These are phyloP conservation scores for Xylona heveae DNA, from an alignment of 495 filamentous ascomycete genomes.

Conservation along the genomic window DNA sequence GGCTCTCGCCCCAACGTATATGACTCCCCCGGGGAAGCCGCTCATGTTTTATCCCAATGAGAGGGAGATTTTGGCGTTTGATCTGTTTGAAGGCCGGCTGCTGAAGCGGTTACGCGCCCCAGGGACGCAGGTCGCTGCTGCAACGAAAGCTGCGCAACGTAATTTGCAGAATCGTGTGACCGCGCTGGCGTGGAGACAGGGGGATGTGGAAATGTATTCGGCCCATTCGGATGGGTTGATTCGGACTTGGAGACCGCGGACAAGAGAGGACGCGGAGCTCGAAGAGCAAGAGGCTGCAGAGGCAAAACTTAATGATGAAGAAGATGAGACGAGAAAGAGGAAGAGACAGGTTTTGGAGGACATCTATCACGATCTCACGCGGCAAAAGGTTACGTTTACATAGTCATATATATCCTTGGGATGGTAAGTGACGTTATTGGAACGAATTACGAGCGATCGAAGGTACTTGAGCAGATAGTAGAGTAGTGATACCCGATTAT, in stretches of 20 bases:
- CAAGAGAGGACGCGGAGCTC: conserved; percentile 21
- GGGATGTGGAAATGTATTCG: conserved; percentile 29
- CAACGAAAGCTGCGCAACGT: conserved; percentile 13
- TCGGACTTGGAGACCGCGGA: conserved; percentile 31
- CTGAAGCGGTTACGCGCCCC: conserved; percentile 45
- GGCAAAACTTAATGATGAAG: conserved; percentile 19
- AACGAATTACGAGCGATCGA: too few relatives aligned
- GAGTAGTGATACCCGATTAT: too few relatives aligned
- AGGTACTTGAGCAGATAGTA: too few relatives aligned
- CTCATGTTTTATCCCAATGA: conserved; percentile 59
- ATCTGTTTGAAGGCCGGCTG: conserved; percentile 51
- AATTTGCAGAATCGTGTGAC: conserved; percentile 37
- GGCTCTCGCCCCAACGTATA: conserved; percentile 30
- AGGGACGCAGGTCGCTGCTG: conserved; percentile 25
- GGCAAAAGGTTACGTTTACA: conserved; percentile 31
- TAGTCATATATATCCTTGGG: too few relatives aligned
- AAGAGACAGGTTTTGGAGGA: conserved; percentile 28
- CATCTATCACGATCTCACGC: conserved; percentile 28
- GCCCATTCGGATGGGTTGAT: conserved; percentile 37
- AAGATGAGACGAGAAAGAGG: conserved; percentile 13
- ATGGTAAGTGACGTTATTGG: too few relatives aligned
- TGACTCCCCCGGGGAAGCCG: conserved; percentile 29
- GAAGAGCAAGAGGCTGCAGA: conserved; percentile 16
- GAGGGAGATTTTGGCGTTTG: conserved; percentile 53
- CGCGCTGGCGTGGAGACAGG: conserved; percentile 46